These are phyloP conservation scores for Xylariaceae sp. DNA, from an alignment of 2,329 filamentous ascomycete genomes.

Conservation along the genomic window DNA sequence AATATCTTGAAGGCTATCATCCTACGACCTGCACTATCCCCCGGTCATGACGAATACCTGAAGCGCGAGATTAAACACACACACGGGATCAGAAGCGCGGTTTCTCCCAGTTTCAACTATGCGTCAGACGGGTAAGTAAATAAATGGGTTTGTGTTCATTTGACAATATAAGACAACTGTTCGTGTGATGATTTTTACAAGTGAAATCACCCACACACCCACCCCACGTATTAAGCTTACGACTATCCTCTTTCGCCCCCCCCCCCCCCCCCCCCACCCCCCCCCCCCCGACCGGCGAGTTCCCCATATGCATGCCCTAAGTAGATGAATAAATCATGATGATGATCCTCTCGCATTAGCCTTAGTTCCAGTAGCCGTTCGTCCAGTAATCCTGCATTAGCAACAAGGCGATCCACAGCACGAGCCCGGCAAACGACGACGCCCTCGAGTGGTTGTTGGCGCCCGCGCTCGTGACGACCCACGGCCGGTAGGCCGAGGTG, in stretches of 20 bases:
- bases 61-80: too few species aligned
- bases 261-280: too few species aligned
- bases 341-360: slow-evolving; percentile 7
- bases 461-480: slow-evolving; percentile 28
- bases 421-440: slow-evolving; percentile 33
- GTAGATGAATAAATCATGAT: slow-evolving; percentile 6
- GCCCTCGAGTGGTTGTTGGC: slow-evolving; percentile 12
- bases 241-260: slow-evolving; percentile 2
- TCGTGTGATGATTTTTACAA: slow-evolving; percentile 11
- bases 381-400: slow-evolving; percentile 33
- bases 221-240: slow-evolving; percentile 16
- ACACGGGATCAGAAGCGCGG: too few species aligned
- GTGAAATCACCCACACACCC: slow-evolving; percentile 3
- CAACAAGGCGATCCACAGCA: slow-evolving; percentile 30
- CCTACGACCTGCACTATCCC: too few species aligned
- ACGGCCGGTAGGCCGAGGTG: slow-evolving; percentile 28
- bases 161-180: slow-evolving; percentile 14
- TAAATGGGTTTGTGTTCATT: slow-evolving; percentile 9
- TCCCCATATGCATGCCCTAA: slow-evolving; percentile 5
- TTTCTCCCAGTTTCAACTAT: too few species aligned
- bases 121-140: neutral
- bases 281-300: slow-evolving; percentile 5
- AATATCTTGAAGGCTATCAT: too few species aligned
- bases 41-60: too few species aligned
- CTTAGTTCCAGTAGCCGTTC: slow-evolving; percentile 28